These are phyloP conservation scores for Hymenoscyphus fructigenus DNA, from an alignment of 2,329 filamentous ascomycete species.

Conservation along the genomic window DNA sequence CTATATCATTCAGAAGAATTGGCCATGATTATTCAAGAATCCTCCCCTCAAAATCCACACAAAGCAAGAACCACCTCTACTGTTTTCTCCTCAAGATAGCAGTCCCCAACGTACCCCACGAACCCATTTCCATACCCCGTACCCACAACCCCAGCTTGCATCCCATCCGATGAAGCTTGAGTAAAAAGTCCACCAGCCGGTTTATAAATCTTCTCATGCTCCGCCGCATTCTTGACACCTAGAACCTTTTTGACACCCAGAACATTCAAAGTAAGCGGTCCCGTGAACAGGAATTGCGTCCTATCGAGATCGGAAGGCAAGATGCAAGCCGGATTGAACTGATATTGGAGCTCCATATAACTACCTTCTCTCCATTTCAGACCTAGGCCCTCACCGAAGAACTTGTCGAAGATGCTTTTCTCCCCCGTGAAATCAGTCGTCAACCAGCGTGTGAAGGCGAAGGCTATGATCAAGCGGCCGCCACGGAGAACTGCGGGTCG, in stretches of 20 bases:
- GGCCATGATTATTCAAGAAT: too few relatives aligned
- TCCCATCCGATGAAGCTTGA: not conserved
- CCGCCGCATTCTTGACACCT: too few relatives aligned
- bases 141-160: not conserved
- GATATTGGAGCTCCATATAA: not conserved
- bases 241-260: too few relatives aligned
- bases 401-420: not conserved
- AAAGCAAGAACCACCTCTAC: not conserved
- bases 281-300: too few relatives aligned
- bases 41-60: not conserved
- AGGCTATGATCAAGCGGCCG: not conserved
- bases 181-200: not conserved
- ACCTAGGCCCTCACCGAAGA: not conserved
- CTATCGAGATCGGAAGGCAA: not conserved
- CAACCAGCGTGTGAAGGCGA: not conserved
- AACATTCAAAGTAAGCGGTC: too few relatives aligned
- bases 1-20: not conserved
- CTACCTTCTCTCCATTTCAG: not conserved
- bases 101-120: not conserved
- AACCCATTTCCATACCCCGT: not conserved
- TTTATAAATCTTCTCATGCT: too few relatives aligned
- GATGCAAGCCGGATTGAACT: not conserved
- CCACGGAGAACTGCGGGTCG: too few relatives aligned
- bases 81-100: not conserved
- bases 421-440: not conserved